These are phyloP conservation scores for Aureobasidium uvarum DNA, from an alignment of 2,329 filamentous ascomycete species.

Conservation along the genomic window DNA sequence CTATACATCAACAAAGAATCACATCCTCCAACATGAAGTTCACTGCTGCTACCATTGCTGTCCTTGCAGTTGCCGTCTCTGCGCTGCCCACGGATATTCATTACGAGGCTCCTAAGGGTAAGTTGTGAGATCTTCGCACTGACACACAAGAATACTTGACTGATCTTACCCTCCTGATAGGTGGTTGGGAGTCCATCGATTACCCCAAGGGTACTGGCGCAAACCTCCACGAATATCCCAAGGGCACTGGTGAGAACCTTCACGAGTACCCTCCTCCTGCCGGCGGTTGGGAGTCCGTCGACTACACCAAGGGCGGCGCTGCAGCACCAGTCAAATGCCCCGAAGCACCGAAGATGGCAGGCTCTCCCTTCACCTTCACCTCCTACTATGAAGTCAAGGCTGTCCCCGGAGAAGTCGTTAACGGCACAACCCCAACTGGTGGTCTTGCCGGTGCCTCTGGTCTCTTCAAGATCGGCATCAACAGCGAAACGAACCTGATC, in stretches of 20 bases:
- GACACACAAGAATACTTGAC: not conserved
- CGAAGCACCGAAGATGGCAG: slow-evolving; percentile 11
- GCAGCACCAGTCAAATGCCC: not conserved
- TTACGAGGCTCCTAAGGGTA: slow-evolving; percentile 26
- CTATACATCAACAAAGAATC: not conserved
- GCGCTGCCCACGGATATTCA: slow-evolving; percentile 22
- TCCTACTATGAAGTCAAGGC: slow-evolving; percentile 51
- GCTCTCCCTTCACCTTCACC: slow-evolving; percentile 44
- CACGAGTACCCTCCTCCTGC: slow-evolving; percentile 15
- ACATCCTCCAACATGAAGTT: slow-evolving; percentile 25
- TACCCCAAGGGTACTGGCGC: slow-evolving; percentile 25
- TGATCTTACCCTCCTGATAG: not conserved
- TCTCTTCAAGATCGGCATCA: slow-evolving; percentile 55
- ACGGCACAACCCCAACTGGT: slow-evolving; percentile 34
- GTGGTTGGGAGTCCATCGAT: slow-evolving; percentile 24
- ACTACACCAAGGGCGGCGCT: slow-evolving; percentile 14
- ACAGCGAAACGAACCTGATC: slow-evolving; percentile 47
- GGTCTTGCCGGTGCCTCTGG: slow-evolving; percentile 49
- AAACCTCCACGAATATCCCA: slow-evolving; percentile 4
- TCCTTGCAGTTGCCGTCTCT: slow-evolving; percentile 21
- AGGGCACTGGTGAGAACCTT: slow-evolving; percentile 26
- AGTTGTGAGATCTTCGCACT: not conserved
- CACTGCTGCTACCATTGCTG: slow-evolving; percentile 23
- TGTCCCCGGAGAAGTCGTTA: slow-evolving; percentile 52
- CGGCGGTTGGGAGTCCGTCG: slow-evolving; percentile 24